phyloP scores from a whole-genome alignment of 306 rosid genomes.

The Acacia acuminata region DNA sequence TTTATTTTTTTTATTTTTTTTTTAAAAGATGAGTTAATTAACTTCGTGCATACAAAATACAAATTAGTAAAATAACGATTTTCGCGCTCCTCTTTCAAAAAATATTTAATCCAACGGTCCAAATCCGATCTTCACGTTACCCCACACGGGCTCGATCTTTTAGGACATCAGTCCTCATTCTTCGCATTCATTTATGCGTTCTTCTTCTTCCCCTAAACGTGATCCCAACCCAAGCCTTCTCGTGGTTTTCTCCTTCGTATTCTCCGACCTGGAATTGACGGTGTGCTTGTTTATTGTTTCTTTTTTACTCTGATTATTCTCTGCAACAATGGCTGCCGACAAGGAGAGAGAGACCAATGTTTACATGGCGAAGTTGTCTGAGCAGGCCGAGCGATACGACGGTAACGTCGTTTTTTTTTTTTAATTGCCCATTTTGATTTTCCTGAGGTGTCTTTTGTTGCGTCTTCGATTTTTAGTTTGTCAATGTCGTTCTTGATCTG shows the following conservation, averaged over 20 bases:
- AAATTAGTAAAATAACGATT: constrained; percentile 37
- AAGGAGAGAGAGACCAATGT: constrained; percentile 96
- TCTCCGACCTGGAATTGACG: not conserved
- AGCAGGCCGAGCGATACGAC: constrained; percentile 96
- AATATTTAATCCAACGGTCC: constrained; percentile 53
- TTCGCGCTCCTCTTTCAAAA: constrained; percentile 66
- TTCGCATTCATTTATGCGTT: constrained; percentile 29
- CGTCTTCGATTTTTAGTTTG: not conserved
- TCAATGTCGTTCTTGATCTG: constrained; percentile 31
- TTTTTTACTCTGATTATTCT: constrained; percentile 42
- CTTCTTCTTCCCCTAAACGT: not conserved
- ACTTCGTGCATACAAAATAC: too few relatives aligned
- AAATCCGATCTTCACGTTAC: constrained; percentile 51
- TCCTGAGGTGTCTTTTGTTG: not conserved
- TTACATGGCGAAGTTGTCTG: constrained; percentile 93
- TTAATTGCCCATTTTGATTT: not conserved
- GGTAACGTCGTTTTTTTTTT: constrained; percentile 36
- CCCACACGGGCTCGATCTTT: constrained; percentile 53
- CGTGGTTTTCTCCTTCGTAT: too few relatives aligned
- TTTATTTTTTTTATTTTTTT: too few relatives aligned
- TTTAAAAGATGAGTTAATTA: too few relatives aligned
- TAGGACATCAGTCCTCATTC: constrained; percentile 35
- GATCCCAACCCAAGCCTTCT: not conserved
- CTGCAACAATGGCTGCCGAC: constrained; percentile 70
- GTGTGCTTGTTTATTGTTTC: not conserved